A percentile compares a stretch with the other conserved stretches of the same genome.
These are phyloP conservation scores for Sporisorium iseilematis-ciliati DNA, from an alignment of 1,284 basidiomycete genomes.

Conservation along the genomic window DNA sequence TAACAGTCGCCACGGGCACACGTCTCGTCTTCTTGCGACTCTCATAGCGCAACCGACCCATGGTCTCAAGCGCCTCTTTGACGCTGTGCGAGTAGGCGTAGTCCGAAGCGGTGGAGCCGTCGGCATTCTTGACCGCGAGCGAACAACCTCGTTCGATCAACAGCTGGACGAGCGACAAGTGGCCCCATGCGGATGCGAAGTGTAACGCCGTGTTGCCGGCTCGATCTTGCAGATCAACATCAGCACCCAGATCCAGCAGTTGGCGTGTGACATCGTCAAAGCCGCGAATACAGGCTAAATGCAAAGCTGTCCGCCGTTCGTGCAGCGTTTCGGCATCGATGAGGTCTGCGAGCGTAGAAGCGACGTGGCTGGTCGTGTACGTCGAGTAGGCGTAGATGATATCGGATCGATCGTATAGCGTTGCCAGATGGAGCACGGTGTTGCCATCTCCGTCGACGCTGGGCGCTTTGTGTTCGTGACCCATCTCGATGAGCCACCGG, in stretches of 20 bases:
- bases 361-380: slow-evolving; percentile 30
- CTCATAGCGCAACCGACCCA: slow-evolving; percentile 50
- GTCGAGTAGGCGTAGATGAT: slow-evolving; percentile 51
- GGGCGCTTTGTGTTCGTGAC: slow-evolving; percentile 50
- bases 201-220: slow-evolving; percentile 92
- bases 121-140: slow-evolving; percentile 83
- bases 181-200: slow-evolving; percentile 72
- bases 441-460: slow-evolving; percentile 45
- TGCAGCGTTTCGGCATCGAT: slow-evolving; percentile 36
- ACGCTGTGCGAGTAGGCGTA: slow-evolving; percentile 78
- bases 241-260: slow-evolving; percentile 87
- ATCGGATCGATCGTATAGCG: slow-evolving; percentile 54
- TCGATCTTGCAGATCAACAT: slow-evolving; percentile 86
- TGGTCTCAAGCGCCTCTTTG: slow-evolving; percentile 55
- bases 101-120: slow-evolving; percentile 89
- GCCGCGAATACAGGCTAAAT: slow-evolving; percentile 86
- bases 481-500: slow-evolving; percentile 64
- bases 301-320: slow-evolving; percentile 83
- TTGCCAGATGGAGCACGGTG: slow-evolving; percentile 53
- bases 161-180: slow-evolving; percentile 80
- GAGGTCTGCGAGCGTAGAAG: slow-evolving; percentile 26
- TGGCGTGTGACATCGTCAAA: slow-evolving; percentile 90
- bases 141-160: slow-evolving; percentile 89
- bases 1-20: slow-evolving; percentile 15
- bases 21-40: slow-evolving; percentile 35